Evolutionary conservation across 352 stramenopile species (phyloP).

Genomic region (Pythium sp.): DNA sequence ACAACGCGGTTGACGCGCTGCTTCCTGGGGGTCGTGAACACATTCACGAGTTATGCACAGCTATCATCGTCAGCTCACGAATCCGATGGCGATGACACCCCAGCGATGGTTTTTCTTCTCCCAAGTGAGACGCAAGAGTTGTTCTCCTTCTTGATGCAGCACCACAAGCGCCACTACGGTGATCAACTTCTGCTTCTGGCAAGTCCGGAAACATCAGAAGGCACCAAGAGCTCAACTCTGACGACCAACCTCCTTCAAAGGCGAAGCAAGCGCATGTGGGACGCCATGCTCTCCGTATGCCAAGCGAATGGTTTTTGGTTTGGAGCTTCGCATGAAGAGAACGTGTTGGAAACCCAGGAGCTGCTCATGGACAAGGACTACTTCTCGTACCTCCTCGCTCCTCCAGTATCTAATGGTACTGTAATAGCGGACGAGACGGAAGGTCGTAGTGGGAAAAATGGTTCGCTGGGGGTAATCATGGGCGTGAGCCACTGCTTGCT

Average conservation of each 20-base stretch:
- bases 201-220: background rate
- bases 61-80: background rate
- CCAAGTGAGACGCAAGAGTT: conserved; percentile 14
- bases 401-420: background rate
- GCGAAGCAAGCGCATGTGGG: conserved; percentile 29
- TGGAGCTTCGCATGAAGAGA: conserved; percentile 10
- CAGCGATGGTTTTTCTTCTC: background rate
- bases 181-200: background rate
- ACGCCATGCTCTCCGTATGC: conserved; percentile 28
- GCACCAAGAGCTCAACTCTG: background rate
- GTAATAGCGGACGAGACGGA: background rate
- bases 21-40: conserved; percentile 12
- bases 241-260: background rate
- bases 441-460: background rate
- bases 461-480: conserved; percentile 12
- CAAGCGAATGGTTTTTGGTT: conserved; percentile 43
- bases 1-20: conserved; percentile 14
- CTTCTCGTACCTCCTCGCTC: conserved; percentile 15
- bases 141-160: conserved; percentile 12
- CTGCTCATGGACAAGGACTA: conserved; percentile 24
- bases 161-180: conserved; percentile 10
- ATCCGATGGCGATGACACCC: background rate
- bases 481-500: conserved; percentile 30
- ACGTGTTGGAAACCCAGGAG: conserved; percentile 45
- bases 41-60: background rate